Evolutionary conservation across 345 rosid species (phyloP).

Genomic region (Capsella bursapastoris): DNA sequence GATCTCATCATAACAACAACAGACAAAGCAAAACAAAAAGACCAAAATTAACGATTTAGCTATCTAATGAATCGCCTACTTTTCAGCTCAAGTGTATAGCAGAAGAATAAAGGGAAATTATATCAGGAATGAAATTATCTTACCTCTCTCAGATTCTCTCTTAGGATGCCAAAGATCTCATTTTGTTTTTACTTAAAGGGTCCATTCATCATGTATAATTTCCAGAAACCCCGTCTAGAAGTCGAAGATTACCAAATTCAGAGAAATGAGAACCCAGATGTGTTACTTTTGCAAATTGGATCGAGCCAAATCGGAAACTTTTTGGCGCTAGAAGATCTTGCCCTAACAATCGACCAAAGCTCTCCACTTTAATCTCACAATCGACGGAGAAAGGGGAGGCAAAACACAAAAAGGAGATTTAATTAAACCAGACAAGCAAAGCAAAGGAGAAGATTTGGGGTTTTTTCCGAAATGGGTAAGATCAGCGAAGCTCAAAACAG

Average conservation of each 20-base stretch:
- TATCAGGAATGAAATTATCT: not conserved
- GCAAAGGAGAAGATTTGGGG: not conserved
- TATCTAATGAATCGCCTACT: not conserved
- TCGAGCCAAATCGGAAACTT: conserved; percentile 7
- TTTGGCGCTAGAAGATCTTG: not conserved
- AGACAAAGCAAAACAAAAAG: not conserved
- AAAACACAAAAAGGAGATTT: not conserved
- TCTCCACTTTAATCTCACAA: conserved; percentile 20
- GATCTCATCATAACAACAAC: conserved; percentile 13
- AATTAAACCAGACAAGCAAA: not conserved
- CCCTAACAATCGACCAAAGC: conserved; percentile 16
- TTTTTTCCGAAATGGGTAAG: conserved; percentile 24
- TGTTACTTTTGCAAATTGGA: not conserved
- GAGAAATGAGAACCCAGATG: not conserved
- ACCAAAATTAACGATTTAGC: not conserved
- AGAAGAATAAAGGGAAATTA: conserved; percentile 4
- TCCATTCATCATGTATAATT: conserved; percentile 12
- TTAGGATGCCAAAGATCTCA: conserved; percentile 31
- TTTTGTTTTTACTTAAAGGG: conserved; percentile 23
- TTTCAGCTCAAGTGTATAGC: not conserved
- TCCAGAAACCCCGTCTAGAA: conserved; percentile 2
- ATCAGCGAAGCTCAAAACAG: conserved; percentile 24
- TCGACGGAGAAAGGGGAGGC: not conserved
- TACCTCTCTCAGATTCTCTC: conserved; percentile 20
- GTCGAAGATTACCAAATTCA: not conserved